Evolutionary conservation across 306 rosid genomes (phyloP).

Genomic region (Carpinus fangiana): DNA sequence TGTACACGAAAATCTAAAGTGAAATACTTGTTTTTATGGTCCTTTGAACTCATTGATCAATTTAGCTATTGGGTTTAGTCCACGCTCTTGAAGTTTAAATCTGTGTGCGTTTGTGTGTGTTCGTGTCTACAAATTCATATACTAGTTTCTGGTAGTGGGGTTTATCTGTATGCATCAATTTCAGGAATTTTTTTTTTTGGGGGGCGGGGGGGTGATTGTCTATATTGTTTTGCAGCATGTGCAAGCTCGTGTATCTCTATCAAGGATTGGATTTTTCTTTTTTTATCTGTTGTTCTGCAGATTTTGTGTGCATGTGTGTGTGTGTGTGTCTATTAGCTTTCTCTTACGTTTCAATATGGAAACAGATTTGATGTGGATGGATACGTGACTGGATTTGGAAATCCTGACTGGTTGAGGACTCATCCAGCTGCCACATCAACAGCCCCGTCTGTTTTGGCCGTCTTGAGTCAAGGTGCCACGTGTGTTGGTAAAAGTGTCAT

Average conservation of each 20-base stretch:
- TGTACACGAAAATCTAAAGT: not conserved
- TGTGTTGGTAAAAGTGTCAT: slow-evolving; percentile 80
- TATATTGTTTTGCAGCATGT: no score
- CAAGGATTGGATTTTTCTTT: not conserved
- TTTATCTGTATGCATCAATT: no score
- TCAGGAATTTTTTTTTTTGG: no score
- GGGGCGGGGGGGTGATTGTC: no score
- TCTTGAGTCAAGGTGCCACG: slow-evolving; percentile 77
- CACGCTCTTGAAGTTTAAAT: no score
- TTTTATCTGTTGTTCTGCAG: not conserved
- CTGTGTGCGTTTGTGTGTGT: no score
- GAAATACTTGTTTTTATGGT: not conserved
- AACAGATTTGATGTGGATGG: slow-evolving; percentile 85
- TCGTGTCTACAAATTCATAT: no score
- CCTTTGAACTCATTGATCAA: not conserved
- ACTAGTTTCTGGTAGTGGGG: no score
- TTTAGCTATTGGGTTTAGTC: not conserved
- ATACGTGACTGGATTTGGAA: slow-evolving; percentile 77
- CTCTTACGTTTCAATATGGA: not conserved
- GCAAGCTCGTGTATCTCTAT: not conserved
- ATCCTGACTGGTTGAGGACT: slow-evolving; percentile 92
- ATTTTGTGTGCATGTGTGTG: slow-evolving; percentile 6
- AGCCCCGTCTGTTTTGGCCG: slow-evolving; percentile 62
- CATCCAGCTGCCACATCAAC: slow-evolving; percentile 72
- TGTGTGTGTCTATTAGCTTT: not conserved